Evolutionary conservation across 306 rosid species (phyloP).

Genomic region (Begonia peltatifolia): DNA sequence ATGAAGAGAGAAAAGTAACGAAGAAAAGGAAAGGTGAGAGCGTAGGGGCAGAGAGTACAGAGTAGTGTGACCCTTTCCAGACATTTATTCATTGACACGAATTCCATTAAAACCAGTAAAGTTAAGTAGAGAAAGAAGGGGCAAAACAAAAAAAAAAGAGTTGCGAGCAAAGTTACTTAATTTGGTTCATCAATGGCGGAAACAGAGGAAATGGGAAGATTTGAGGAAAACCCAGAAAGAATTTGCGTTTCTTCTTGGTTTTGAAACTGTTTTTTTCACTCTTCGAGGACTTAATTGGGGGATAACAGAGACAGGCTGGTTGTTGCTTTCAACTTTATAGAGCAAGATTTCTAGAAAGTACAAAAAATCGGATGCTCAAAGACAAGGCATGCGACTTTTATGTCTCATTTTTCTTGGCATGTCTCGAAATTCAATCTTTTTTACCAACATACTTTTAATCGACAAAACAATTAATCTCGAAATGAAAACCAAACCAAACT

Average conservation of each 20-base stretch:
- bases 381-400: conserved; percentile 69
- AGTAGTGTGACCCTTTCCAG: conserved; percentile 20
- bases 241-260: conserved; percentile 1
- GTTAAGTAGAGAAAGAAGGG: conserved; percentile 10
- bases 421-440: conserved; percentile 8
- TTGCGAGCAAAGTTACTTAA: conserved; percentile 6
- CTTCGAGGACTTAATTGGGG: conserved; percentile 28
- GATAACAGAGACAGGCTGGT: conserved; percentile 48
- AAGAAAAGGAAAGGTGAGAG: conserved; percentile 7
- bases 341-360: conserved; percentile 36
- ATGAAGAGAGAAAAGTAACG: conserved; percentile 4
- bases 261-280: not conserved
- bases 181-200: not conserved
- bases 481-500: no score
- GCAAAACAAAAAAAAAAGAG: not conserved
- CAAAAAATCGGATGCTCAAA: conserved; percentile 53
- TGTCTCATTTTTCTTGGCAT: conserved; percentile 95
- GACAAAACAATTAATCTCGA: no score
- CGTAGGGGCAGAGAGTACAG: conserved; percentile 10
- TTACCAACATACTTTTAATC: no score
- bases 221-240: conserved; percentile 16
- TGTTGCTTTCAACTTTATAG: conserved; percentile 69
- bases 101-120: conserved; percentile 47
- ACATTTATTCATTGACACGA: conserved; percentile 43
- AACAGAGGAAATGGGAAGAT: not conserved